Base-by-base conservation (phyloP, 768 basidiomycete genomes). In the Boletus speciosus region DNA sequence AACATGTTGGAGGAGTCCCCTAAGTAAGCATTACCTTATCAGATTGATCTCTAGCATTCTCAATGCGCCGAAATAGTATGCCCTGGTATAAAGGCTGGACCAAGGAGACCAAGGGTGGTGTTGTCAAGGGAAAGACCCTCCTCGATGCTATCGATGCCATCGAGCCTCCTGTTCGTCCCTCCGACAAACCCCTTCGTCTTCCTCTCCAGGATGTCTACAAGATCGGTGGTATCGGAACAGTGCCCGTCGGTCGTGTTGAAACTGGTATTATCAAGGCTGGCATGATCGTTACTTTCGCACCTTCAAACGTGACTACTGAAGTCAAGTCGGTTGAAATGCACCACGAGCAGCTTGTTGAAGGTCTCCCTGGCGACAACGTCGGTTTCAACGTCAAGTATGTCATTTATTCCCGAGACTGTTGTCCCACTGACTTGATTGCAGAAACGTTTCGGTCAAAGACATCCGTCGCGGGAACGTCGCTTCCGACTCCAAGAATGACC, bases 241-340 rank as follows among this genome's bases (percentile, higher is more conserved):
- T 99, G 70, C 97, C 97, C 74, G 97, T 99, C 78, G 97, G 97
- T 74, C 97, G 97, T 91, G 97, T 99, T 66, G 97, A 99, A 83
- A 99, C 97, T 71, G 97, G 97, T 88, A 72, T 93, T 76, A 98
- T 99, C 85, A 97, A 97, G 83, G 92, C 95, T 68, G 96, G 96
- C 75, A 99, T 98, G 96, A 81, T 99, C 67, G 97, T 97, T 74
- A 85, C 79, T 72, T 99, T 98, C 73, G 96, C 96, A 63, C 96
- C 96, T 58, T 74, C 93, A 59, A 94, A 93, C 79, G 96, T 99
- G 70, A 98, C 94, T 77, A 99, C 97, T 79, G 97, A 99, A 93
- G 97, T 99, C 83, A 98, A 98, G 88, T 98, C 97, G 67, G 94
- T 97, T 75, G 95, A 98, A 80, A 98, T 98, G 96, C 94, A 96